A percentile compares a stretch with the other conserved stretches of the same genome.
Conservation (phyloP, 2,329 filamentous ascomycete species). For the Geosmithia putterillii region DNA sequence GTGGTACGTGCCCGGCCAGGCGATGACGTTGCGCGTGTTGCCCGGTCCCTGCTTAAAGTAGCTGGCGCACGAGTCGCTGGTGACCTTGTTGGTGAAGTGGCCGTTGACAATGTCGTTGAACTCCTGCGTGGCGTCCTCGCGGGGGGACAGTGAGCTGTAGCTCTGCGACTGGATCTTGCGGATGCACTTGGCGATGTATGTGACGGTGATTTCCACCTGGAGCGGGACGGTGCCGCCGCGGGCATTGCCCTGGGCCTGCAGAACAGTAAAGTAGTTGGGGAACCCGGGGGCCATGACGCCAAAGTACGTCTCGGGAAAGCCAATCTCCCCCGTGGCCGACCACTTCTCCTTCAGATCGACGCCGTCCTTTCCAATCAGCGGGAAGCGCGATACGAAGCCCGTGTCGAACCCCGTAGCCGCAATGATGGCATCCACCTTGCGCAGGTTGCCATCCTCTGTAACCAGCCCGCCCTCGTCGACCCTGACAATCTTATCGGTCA, state of each 20-base stretch:
- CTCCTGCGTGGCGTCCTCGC: neutral
- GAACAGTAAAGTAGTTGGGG: slow-evolving; percentile 12
- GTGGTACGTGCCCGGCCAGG: neutral
- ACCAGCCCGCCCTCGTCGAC: slow-evolving; percentile 38
- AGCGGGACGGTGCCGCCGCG: neutral
- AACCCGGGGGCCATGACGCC: slow-evolving; percentile 13
- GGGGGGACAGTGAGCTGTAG: neutral
- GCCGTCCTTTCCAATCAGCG: slow-evolving; percentile 29
- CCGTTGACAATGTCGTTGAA: neutral
- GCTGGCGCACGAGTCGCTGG: neutral
- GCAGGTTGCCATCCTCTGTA: slow-evolving; percentile 29
- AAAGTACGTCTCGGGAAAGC: slow-evolving; percentile 14
- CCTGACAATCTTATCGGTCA: slow-evolving; percentile 22
- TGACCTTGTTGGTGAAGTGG: neutral
- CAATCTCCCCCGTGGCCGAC: slow-evolving; percentile 8
- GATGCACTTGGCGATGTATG: neutral
- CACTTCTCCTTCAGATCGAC: slow-evolving; percentile 15
- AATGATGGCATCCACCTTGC: slow-evolving; percentile 10
- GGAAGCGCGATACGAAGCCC: slow-evolving; percentile 20
- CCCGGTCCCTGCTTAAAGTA: neutral
- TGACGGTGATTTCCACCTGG: neutral
- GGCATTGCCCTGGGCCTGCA: neutral
- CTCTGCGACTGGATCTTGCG: neutral
- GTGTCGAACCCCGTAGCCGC: slow-evolving; percentile 13
- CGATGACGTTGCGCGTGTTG: neutral